These are phyloP conservation scores for Blastocystis sp. DNA, from an alignment of 352 stramenopile genomes.

Conservation along the genomic window DNA sequence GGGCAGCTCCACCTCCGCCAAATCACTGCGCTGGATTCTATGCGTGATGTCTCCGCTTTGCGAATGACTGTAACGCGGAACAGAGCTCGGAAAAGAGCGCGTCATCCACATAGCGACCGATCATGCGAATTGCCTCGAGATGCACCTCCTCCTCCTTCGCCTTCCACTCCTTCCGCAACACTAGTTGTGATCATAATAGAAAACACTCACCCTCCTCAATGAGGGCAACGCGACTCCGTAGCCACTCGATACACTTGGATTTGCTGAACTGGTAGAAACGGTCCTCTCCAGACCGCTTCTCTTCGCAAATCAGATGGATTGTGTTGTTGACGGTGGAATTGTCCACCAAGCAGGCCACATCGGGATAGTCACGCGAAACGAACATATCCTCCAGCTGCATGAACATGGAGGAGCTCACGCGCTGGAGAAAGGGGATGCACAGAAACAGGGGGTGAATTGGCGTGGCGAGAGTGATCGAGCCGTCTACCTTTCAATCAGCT, in stretches of 20 bases:
- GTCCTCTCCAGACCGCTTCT: slow-evolving; percentile 3
- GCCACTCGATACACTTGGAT: slow-evolving; percentile 17
- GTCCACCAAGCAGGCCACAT: not conserved
- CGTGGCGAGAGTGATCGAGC: not conserved
- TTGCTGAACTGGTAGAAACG: slow-evolving; percentile 33
- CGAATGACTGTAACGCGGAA: not conserved
- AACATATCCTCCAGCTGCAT: slow-evolving; percentile 34
- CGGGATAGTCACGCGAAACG: not conserved
- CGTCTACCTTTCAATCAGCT: slow-evolving; percentile 1
- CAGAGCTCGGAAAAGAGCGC: not conserved
- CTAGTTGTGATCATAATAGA: not conserved
- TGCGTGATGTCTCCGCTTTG: no score
- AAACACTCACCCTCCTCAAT: not conserved
- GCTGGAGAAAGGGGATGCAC: slow-evolving; percentile 30
- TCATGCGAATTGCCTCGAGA: slow-evolving; percentile 8
- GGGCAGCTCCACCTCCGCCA: not conserved
- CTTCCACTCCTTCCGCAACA: not conserved
- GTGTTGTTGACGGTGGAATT: not conserved
- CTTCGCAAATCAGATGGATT: slow-evolving; percentile 30
- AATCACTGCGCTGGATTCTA: not conserved
- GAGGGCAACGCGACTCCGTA: not conserved
- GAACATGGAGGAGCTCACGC: not conserved
- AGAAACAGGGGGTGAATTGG: slow-evolving; percentile 53
- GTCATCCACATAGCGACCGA: not conserved
- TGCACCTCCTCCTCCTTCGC: not conserved